Evolutionary conservation across 768 basidiomycete genomes (phyloP), one percentile per base, ranked within the genome.

Genomic region (Lyophyllum decastes): DNA sequence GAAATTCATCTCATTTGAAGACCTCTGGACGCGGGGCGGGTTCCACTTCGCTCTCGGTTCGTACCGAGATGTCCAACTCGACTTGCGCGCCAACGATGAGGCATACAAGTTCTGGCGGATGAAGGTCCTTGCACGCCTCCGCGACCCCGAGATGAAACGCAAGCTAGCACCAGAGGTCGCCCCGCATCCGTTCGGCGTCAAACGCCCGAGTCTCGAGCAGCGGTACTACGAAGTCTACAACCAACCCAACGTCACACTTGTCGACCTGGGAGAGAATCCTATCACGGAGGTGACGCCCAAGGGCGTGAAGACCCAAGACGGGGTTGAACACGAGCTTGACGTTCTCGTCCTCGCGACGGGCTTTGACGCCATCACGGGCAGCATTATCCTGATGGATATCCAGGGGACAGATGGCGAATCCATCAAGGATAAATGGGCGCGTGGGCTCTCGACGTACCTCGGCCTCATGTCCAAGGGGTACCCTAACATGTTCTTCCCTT

Each of bases 401-500:
- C 49, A 52, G 22, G 63, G 64, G 3, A 59, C 48, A 11, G 59
- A 68, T 46, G 67, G 69, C 1, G 52, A 43, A 0, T n/a, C 44
- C 10, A 56, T 68, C 30, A 22, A 52, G 14, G 67, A 70, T n/a
- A 68, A 62, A 46, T 70, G 69, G 69, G 24, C 34, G 16, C 59
- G 57, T 19, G 61, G 62, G 1, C 50, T 67, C 14, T 56, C 61
- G 3, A 70, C 66, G 10, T 61, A 68, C 44, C 57, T 70, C 11
- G 69, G 69, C 17, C 33, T 68, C 61, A 56, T 59, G 16, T 55
- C 49, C 3, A 47, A 61, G 11, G 54, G 59, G 21, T 70, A 57
- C 51, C 69, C 67, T 1, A 70, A 70, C 48, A 65, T 70, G 66
- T 70, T 68, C 55, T 67, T 62, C 52, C 54, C 58, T 16, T 67